phyloP scores from a whole-genome alignment of 768 basidiomycete species.

The Suillus sp. region DNA sequence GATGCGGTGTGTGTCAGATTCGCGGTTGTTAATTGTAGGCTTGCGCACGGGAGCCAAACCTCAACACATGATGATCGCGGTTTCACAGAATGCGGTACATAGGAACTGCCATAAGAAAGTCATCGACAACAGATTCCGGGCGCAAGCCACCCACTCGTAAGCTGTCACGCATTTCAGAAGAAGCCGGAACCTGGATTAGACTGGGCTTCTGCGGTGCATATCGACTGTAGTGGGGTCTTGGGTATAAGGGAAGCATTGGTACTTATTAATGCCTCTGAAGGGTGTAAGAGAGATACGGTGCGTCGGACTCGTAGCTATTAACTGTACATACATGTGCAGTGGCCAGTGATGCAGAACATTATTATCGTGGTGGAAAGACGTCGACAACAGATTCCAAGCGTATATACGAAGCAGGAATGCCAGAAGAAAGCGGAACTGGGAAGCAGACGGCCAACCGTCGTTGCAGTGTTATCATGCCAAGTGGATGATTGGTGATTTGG shows the following conservation, averaged over 20 bases:
- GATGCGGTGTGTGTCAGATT: not conserved
- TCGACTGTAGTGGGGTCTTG: slow-evolving; percentile 3
- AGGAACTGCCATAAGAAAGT: not conserved
- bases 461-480: not conserved
- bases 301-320: not conserved
- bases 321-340: not conserved
- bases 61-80: not conserved
- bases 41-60: not conserved
- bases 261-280: not conserved
- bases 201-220: slow-evolving; percentile 1
- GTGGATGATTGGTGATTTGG: not conserved
- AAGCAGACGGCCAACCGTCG: not conserved
- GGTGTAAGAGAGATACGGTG: not conserved
- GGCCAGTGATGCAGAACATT: not conserved
- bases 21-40: not conserved
- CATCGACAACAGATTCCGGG: slow-evolving; percentile 1
- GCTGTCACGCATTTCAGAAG: not conserved
- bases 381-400: not conserved
- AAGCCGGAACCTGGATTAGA: not conserved
- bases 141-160: not conserved
- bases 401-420: not conserved
- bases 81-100: not conserved
- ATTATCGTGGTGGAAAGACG: not conserved
- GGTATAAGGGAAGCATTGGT: not conserved
- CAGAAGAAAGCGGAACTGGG: not conserved